phyloP scores from a whole-genome alignment of 179 eudicot species.

The Actinidia polygama region DNA sequence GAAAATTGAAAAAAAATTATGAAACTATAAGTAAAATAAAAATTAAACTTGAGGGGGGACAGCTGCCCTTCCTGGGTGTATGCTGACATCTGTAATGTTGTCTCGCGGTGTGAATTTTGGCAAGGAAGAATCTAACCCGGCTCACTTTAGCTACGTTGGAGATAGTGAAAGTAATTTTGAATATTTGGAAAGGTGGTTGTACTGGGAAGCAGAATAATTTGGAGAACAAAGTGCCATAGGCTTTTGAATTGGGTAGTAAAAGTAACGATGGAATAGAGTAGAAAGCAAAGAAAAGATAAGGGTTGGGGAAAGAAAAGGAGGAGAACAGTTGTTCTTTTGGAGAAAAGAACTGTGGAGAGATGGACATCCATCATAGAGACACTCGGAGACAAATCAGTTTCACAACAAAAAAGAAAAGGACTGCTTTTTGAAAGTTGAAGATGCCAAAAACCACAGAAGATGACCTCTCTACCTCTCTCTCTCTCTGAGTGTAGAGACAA shows the following conservation, averaged over 20 bases:
- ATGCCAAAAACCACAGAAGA: background rate
- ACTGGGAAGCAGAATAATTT: too few relatives aligned
- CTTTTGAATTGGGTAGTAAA: background rate
- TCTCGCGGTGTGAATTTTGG: too few relatives aligned
- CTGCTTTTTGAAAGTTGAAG: background rate
- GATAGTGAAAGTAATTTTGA: background rate
- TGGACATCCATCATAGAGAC: conserved; percentile 4
- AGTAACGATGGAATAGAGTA: background rate
- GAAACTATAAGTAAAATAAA: too few relatives aligned
- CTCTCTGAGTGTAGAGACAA: conserved; percentile 18
- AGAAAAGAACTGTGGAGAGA: background rate
- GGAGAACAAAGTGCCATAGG: background rate
- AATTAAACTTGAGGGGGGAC: too few relatives aligned
- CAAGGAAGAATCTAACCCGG: background rate
- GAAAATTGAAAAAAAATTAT: too few relatives aligned
- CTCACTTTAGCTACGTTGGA: background rate
- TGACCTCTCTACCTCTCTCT: background rate
- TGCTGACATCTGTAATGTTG: too few relatives aligned
- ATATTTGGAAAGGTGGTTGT: too few relatives aligned
- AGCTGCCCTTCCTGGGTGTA: too few relatives aligned
- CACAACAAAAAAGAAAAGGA: background rate
- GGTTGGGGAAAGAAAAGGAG: background rate
- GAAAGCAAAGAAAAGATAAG: background rate
- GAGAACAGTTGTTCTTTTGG: background rate
- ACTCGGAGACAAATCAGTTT: conserved; percentile 28